Evolutionary conservation across 2,329 filamentous ascomycete genomes (phyloP).

Genomic region (Beauveria sp.): DNA sequence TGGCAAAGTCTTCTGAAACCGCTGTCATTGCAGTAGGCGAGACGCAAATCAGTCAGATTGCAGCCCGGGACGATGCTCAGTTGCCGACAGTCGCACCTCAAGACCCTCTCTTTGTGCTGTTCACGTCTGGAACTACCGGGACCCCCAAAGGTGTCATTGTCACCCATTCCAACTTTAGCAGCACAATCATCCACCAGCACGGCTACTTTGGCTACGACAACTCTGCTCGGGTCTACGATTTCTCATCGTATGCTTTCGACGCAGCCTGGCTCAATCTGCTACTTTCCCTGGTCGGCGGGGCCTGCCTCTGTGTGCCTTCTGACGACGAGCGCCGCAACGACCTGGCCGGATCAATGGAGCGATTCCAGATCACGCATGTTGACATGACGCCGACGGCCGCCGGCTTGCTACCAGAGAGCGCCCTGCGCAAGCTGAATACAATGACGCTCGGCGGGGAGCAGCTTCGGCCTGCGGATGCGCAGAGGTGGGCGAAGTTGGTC

Average conservation of each 20-base stretch:
- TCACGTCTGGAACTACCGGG: constrained; percentile 17
- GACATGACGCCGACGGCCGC: constrained; percentile 11
- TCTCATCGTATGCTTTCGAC: constrained; percentile 15
- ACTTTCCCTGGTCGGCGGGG: not conserved
- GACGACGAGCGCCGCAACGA: not conserved
- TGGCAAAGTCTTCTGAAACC: not conserved
- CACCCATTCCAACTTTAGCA: constrained; percentile 13
- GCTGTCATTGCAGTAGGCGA: not conserved
- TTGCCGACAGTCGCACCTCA: not conserved
- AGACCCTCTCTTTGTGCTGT: constrained; percentile 16
- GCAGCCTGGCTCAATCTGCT: not conserved
- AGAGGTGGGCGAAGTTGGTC: not conserved
- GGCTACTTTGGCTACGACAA: constrained; percentile 9
- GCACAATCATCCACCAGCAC: constrained; percentile 9
- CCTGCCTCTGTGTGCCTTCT: not conserved
- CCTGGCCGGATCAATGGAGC: constrained; percentile 1
- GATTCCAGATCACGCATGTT: not conserved
- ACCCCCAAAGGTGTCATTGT: constrained; percentile 18
- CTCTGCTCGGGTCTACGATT: constrained; percentile 11
- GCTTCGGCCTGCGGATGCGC: not conserved
- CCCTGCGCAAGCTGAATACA: not conserved
- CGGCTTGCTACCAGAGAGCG: constrained; percentile 11
- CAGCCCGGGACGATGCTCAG: not conserved
- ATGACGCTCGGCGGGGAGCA: constrained; percentile 7
- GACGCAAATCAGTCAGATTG: not conserved